Evolutionary conservation across 1,139 yeast species (phyloP), one percentile per base, ranked within the genome.

Genomic region (Arxiozyma slooffiae): DNA sequence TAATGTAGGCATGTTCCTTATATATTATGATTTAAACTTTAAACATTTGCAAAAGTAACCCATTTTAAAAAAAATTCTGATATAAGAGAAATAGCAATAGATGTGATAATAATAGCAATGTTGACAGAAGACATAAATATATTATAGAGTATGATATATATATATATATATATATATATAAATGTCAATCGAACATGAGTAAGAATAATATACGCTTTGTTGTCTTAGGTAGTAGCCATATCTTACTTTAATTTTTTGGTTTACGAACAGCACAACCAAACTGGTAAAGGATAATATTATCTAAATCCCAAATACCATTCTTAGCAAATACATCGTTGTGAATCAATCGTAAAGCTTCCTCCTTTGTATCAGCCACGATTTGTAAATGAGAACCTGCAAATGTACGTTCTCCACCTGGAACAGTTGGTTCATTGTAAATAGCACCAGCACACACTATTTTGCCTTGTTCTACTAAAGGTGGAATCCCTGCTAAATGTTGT

Each of bases 251-350:
- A 18, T 67, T 63, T 55, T 68, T 70, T 17, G 63, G 70, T 48
- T 65, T 54, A 60, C 79, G 72, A 49, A 67, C 71, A 41, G 81
- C 82, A 58, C 73, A 66, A 18, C 71, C 73, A 53, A 67, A 67
- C 59, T 90, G 90, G 60, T 78, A 73, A 48, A 85, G 78, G 57
- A 80, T 63, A 23, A 79, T 82, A 50, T 74, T 76, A 44, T 80
- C 79, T 54, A 85, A 63, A 64, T 86, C 94, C 95, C 95, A 86
- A 53, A 86, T 77, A 0, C 89, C 92, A 34, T 74, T 72, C 57
- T 71, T 72, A 57, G 79, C 78, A 67, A 81, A 86, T 38, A 80
- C 67, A 63, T 86, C 95, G 51, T 71, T 63, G 61, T 81, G 77
- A 62, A 86, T 74, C 53, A 83, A 69, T 42, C 81, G 85, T 48